A percentile compares a stretch with the other conserved stretches of the same genome.
Conservation (phyloP, 2,329 filamentous ascomycete genomes). For the Fusarium buxicola region DNA sequence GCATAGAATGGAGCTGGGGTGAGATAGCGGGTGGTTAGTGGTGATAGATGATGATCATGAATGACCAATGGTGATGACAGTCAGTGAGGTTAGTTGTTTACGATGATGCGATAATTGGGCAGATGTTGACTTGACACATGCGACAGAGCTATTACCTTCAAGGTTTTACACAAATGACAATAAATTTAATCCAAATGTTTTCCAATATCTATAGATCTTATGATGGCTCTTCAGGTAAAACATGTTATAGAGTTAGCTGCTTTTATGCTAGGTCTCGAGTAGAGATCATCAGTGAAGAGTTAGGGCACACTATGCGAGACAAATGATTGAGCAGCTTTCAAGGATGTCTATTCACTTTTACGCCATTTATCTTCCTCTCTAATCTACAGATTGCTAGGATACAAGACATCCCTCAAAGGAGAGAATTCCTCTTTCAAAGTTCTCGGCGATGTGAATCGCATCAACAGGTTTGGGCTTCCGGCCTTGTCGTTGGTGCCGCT, state of each 20-base stretch:
- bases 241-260: too few species aligned
- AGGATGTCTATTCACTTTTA: neutral
- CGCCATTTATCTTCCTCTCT: neutral
- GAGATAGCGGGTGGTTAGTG: neutral
- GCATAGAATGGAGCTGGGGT: neutral
- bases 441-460: constrained; percentile 58
- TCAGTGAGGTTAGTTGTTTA: neutral
- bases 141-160: too few species aligned
- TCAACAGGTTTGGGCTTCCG: constrained; percentile 70
- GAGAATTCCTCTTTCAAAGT: constrained; percentile 16
- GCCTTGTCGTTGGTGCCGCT: constrained; percentile 80
- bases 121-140: too few species aligned
- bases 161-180: too few species aligned
- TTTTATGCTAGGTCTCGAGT: too few species aligned
- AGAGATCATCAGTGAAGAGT: too few species aligned
- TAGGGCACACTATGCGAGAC: too few species aligned
- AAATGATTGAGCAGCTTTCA: neutral
- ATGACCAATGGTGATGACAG: neutral
- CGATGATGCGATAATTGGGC: too few species aligned
- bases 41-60: neutral
- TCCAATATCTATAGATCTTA: too few species aligned
- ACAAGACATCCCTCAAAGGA: constrained; percentile 4
- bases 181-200: too few species aligned
- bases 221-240: too few species aligned
- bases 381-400: constrained; percentile 10